phyloP scores from a whole-genome alignment of 1,284 basidiomycete species.

The Tilletiaria anomala region DNA sequence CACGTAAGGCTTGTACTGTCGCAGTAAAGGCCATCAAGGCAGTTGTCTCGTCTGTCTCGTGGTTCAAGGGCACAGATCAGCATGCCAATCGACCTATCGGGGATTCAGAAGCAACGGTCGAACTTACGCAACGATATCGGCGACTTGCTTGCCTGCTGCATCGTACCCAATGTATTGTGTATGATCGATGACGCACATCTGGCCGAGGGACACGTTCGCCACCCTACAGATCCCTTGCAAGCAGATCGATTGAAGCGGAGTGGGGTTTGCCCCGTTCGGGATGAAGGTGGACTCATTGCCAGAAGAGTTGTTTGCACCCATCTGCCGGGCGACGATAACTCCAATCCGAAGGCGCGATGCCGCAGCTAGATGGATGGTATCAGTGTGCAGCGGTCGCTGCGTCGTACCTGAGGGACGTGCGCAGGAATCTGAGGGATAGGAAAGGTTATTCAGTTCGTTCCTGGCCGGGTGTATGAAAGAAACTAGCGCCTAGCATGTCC shows the following conservation, averaged over 20 bases:
- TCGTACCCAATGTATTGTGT: constrained; percentile 9
- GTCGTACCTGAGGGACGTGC: too few species aligned
- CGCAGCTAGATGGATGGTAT: not conserved
- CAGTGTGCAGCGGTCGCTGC: too few species aligned
- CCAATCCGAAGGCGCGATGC: not conserved
- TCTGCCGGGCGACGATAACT: not conserved
- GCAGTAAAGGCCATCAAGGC: constrained; percentile 6
- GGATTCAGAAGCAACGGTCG: not conserved
- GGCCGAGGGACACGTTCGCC: constrained; percentile 1
- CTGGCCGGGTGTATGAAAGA: not conserved
- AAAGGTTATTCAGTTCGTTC: not conserved
- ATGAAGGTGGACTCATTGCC: not conserved
- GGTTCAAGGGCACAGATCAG: not conserved
- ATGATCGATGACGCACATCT: constrained; percentile 5
- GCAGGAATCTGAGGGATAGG: constrained; percentile 3
- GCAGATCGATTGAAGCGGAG: constrained; percentile 1
- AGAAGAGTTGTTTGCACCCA: not conserved
- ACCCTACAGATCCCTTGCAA: constrained; percentile 2
- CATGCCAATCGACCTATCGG: not conserved
- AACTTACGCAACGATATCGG: constrained; percentile 5
- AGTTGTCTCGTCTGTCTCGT: constrained; percentile 5
- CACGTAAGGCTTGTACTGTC: constrained; percentile 1
- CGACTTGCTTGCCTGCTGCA: constrained; percentile 3
- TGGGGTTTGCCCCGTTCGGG: not conserved
- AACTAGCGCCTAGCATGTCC: constrained; percentile 7